phyloP scores from a whole-genome alignment of 1,284 basidiomycete species.

The Naganishia liquefaciens region DNA sequence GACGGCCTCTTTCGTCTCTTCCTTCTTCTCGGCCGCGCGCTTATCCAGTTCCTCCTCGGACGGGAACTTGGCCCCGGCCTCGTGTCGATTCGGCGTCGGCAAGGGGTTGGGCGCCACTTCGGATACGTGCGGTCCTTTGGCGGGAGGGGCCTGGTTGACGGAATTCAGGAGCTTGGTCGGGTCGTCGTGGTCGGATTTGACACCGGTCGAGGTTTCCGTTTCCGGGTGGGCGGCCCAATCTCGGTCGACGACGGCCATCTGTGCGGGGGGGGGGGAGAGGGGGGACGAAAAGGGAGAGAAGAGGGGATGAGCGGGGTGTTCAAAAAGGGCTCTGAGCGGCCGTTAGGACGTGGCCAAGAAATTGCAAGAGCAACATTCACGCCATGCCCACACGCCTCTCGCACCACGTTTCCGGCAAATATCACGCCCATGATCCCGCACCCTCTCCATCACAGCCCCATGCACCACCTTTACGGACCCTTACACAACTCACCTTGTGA shows the following conservation, averaged over 20 bases:
- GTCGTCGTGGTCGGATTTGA: conserved; percentile 30
- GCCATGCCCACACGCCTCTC: no score
- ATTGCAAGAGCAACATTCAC: no score
- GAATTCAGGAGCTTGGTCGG: conserved; percentile 36
- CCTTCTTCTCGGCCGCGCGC: conserved; percentile 35
- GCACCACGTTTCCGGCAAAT: no score
- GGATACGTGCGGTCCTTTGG: conserved; percentile 41
- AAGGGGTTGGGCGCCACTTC: conserved; percentile 39
- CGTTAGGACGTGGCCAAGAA: no score
- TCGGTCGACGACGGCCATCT: conserved; percentile 47
- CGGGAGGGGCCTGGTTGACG: conserved; percentile 32
- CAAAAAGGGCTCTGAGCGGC: no score
- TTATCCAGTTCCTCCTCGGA: conserved; percentile 39
- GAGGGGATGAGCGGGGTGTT: no score
- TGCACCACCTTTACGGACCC: no score
- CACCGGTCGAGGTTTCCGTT: conserved; percentile 33
- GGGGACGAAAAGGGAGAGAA: no score
- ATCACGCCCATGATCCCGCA: no score
- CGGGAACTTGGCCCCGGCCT: conserved; percentile 32
- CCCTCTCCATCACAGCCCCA: no score
- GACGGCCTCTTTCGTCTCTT: conserved; percentile 26
- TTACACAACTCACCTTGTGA: conserved; percentile 40
- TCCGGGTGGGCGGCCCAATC: conserved; percentile 45
- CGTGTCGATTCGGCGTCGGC: conserved; percentile 35
- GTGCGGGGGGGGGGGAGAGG: not conserved